Evolutionary conservation across 176 grass and related monocot species (phyloP), one percentile per base, ranked within the genome.

Genomic region (Pontederia paniculata): DNA sequence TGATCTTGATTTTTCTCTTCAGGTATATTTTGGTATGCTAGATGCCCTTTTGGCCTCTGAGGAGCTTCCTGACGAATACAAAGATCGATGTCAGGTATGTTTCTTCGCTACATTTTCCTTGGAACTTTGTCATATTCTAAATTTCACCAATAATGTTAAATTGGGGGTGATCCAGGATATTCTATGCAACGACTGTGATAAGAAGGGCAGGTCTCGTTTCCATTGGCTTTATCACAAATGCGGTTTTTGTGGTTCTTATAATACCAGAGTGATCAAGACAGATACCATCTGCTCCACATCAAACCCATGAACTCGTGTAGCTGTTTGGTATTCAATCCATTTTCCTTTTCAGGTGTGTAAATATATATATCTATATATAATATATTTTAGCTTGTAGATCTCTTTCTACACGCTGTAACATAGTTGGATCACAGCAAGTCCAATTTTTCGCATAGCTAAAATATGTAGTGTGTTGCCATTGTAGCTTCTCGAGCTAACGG

Each of bases 1-100:
- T 10, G 25, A 17, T 8, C 0, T 63, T 67, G 52, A 21, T 63
- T 13, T 25, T 57, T 73, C 42, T 42, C 20, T 58, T 48, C 45
- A 95, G 89, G 89, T 95, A 47, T 95, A 95, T 60, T 95, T 95
- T 63, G 89, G 89, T 22, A 95, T 95, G 89, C 84, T 95, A 52
- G 89, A 95, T 23, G 84, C 73, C 53, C 80, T 95, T 66, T 74
- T 95, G 52, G 73, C 84, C 44, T 72, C 89, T 21, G 89, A 95
- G 47, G 69, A 56, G 46, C 89, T 95, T 58, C 89, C 89, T 0
- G 89, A 85, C 69, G 89, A 95, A 55, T 95, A 95, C 58, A 55
- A 55, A 42, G 76, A 85, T 23, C 61, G 78, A n/a, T 95, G 81
- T 45, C 89, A 95, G 73, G 89, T 95, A 57, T 8, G 0, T 20